phyloP scores from a whole-genome alignment of 202 grass and related monocot species.

The Digitaria exilis region DNA sequence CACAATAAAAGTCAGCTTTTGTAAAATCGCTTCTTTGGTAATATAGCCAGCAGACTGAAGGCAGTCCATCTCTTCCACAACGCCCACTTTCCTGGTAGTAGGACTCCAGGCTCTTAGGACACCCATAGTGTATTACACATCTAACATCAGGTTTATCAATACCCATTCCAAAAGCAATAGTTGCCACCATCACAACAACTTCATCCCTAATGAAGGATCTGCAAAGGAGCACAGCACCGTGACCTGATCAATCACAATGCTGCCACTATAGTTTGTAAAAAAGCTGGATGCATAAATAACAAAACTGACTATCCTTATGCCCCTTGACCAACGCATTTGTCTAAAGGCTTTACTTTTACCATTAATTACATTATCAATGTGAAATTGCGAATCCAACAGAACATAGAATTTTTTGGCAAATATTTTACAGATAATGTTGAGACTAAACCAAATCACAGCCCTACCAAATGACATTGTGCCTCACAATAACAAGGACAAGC shows the following conservation, averaged over 20 bases:
- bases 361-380: conserved; percentile 30
- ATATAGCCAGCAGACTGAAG: conserved; percentile 91
- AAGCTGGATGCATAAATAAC: conserved; percentile 1
- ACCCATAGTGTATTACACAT: conserved; percentile 93
- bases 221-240: conserved; percentile 32
- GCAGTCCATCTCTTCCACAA: conserved; percentile 90
- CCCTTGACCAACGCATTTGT: neutral
- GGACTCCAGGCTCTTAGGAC: conserved; percentile 89
- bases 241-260: conserved; percentile 21
- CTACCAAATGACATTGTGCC: neutral
- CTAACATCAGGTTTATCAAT: conserved; percentile 97
- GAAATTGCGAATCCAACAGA: conserved; percentile 9
- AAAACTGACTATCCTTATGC: conserved; percentile 5
- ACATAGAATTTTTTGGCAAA: neutral
- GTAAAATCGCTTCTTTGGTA: conserved; percentile 90
- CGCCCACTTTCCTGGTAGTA: conserved; percentile 99
- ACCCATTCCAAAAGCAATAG: conserved; percentile 98
- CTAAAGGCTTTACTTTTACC: neutral
- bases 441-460: conserved; percentile 6
- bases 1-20: conserved; percentile 89
- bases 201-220: conserved; percentile 96
- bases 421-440: conserved; percentile 2
- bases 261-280: conserved; percentile 17
- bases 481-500: neutral
- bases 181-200: conserved; percentile 84